Evolutionary conservation across 306 rosid species (phyloP).

Genomic region (Trifolium fragiferum): DNA sequence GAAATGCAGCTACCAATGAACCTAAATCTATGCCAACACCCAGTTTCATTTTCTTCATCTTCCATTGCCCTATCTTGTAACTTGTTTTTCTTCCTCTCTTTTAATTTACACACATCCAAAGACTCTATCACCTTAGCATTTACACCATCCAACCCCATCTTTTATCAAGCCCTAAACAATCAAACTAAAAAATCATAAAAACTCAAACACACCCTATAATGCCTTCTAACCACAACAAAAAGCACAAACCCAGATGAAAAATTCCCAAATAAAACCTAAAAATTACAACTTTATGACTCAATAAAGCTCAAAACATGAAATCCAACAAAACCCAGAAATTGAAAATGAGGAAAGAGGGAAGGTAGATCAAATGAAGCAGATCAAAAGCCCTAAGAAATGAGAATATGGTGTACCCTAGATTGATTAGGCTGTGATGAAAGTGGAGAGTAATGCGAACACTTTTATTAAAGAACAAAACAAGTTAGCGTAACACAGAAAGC

Average conservation of each 20-base stretch:
- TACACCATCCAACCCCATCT: slow-evolving; percentile 77
- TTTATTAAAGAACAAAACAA: slow-evolving; percentile 37
- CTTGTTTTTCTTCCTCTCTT: slow-evolving; percentile 63
- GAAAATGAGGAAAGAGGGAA: slow-evolving; percentile 32
- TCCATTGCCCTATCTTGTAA: slow-evolving; percentile 50
- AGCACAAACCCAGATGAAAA: slow-evolving; percentile 38
- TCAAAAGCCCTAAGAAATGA: slow-evolving; percentile 32
- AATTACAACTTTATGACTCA: slow-evolving; percentile 41
- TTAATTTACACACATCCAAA: slow-evolving; percentile 74
- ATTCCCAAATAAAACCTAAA: slow-evolving; percentile 40
- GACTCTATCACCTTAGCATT: slow-evolving; percentile 81
- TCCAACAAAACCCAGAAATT: slow-evolving; percentile 20
- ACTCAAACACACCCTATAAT: slow-evolving; percentile 35
- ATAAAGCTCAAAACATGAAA: slow-evolving; percentile 34
- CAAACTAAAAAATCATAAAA: slow-evolving; percentile 57
- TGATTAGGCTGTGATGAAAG: slow-evolving; percentile 28
- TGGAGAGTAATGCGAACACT: slow-evolving; percentile 29
- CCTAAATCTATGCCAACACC: slow-evolving; percentile 87
- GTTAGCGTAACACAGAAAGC: slow-evolving; percentile 54
- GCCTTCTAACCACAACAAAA: slow-evolving; percentile 26
- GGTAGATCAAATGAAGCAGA: slow-evolving; percentile 56
- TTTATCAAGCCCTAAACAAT: slow-evolving; percentile 56
- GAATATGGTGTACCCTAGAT: slow-evolving; percentile 47
- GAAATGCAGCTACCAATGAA: slow-evolving; percentile 92
- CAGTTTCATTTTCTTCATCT: slow-evolving; percentile 62